Evolutionary conservation across 2,329 filamentous ascomycete genomes (phyloP).

Genomic region (Ceratocystis alfenasii): DNA sequence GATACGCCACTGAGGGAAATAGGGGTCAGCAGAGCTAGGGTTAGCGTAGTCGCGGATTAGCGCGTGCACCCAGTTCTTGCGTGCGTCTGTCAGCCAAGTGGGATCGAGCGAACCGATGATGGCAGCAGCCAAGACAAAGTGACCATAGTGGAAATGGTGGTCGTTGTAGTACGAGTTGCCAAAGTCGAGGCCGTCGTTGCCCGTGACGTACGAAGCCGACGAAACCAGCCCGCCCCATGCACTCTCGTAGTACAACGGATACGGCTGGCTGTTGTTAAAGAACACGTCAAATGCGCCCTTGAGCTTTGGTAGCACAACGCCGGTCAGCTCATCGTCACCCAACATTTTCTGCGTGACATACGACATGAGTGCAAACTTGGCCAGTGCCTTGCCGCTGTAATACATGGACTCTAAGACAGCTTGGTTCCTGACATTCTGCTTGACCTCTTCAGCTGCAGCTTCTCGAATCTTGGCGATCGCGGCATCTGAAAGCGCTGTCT

Average conservation of each 20-base stretch:
- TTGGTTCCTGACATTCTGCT: conserved; percentile 61
- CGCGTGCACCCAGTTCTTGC: conserved; percentile 69
- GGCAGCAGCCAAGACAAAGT: conserved; percentile 78
- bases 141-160: conserved; percentile 69
- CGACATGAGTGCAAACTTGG: conserved; percentile 61
- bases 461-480: conserved; percentile 48
- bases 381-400: conserved; percentile 74
- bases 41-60: conserved; percentile 77
- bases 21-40: conserved; percentile 54
- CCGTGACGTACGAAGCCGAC: conserved; percentile 56
- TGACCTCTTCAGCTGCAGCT: conserved; percentile 59
- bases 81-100: conserved; percentile 52
- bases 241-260: conserved; percentile 53
- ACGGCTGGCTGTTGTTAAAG: conserved; percentile 54
- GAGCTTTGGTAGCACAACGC: conserved; percentile 47
- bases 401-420: conserved; percentile 79
- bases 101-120: conserved; percentile 71
- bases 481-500: conserved; percentile 38
- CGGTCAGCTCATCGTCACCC: conserved; percentile 44
- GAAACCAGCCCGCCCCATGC: conserved; percentile 75
- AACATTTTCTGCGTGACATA: conserved; percentile 54
- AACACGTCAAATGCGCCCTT: conserved; percentile 57
- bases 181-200: conserved; percentile 64
- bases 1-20: conserved; percentile 68
- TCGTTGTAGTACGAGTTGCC: conserved; percentile 80